phyloP scores from a whole-genome alignment of 345 rosid genomes.

The Acer saccharum region DNA sequence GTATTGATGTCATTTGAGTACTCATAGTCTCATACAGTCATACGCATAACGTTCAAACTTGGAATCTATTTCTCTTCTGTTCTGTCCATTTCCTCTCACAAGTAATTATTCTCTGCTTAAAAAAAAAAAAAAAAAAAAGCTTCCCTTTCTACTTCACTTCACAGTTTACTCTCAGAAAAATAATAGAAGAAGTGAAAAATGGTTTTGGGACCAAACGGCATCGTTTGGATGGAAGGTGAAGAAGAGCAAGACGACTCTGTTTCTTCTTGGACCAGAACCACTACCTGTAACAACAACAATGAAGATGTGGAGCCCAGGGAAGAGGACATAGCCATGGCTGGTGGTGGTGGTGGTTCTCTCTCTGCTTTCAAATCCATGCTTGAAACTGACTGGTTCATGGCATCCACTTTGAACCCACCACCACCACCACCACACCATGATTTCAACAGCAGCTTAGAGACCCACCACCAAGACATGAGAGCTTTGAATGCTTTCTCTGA shows the following conservation, averaged over 20 bases:
- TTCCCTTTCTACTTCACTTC: background rate
- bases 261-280: conserved; percentile 64
- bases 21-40: too few relatives aligned
- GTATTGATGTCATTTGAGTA: background rate
- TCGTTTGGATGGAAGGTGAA: conserved; percentile 62
- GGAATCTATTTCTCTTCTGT: conserved; percentile 19
- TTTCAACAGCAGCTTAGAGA: conserved; percentile 37
- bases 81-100: conserved; percentile 2
- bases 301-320: conserved; percentile 26
- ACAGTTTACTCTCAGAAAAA: background rate
- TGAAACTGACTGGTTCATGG: conserved; percentile 59
- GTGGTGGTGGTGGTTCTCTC: conserved; percentile 34
- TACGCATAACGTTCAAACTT: conserved; percentile 20
- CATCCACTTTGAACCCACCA: conserved; percentile 27
- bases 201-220: conserved; percentile 65
- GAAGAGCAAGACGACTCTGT: conserved; percentile 42
- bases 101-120: conserved; percentile 15
- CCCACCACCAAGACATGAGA: conserved; percentile 49
- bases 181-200: conserved; percentile 24
- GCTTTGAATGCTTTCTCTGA: conserved; percentile 42
- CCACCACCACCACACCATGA: conserved; percentile 44
- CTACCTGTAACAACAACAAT: conserved; percentile 10
- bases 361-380: conserved; percentile 69
- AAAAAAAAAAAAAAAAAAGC: background rate
- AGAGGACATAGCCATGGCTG: conserved; percentile 33